Percentiles rank a stretch among this genome's conserved stretches.
Conservation (phyloP, 2,329 filamentous ascomycete genomes). For the Sporothrix globosa region DNA sequence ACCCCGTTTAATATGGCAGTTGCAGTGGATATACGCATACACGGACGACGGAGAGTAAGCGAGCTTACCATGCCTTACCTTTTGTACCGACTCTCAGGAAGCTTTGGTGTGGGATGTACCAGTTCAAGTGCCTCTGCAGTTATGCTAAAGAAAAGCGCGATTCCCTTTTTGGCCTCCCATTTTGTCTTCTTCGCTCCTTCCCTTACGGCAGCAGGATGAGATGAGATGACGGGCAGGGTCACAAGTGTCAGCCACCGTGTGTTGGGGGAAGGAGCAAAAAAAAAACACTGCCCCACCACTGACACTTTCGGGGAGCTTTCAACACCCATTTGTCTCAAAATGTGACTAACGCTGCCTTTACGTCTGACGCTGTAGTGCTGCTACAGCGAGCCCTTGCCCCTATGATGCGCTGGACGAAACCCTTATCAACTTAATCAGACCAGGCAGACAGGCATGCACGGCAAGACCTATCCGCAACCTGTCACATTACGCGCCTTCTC, state of each 20-base stretch:
- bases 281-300: slow-evolving; percentile 9
- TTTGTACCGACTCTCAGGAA: too few relatives aligned
- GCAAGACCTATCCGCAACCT: not conserved
- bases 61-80: slow-evolving; percentile 1
- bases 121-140: not conserved
- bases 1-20: slow-evolving; percentile 17
- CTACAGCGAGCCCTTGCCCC: not conserved
- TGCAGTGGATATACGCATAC: not conserved
- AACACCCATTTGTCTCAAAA: not conserved
- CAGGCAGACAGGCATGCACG: not conserved
- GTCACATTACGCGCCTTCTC: not conserved
- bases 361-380: not conserved
- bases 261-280: slow-evolving; percentile 16
- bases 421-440: not conserved
- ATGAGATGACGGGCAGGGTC: not conserved
- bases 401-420: not conserved
- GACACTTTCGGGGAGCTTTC: not conserved
- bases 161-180: not conserved
- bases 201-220: not conserved
- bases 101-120: slow-evolving; percentile 3
- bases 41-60: not conserved
- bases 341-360: slow-evolving; percentile 5
- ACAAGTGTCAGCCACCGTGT: too few relatives aligned
- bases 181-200: slow-evolving; percentile 5
- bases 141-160: slow-evolving; percentile 13